Percentiles rank a stretch among this genome's conserved stretches.
Evolutionary conservation across 306 rosid genomes (phyloP).

Genomic region (Mimosa bimucronata): DNA sequence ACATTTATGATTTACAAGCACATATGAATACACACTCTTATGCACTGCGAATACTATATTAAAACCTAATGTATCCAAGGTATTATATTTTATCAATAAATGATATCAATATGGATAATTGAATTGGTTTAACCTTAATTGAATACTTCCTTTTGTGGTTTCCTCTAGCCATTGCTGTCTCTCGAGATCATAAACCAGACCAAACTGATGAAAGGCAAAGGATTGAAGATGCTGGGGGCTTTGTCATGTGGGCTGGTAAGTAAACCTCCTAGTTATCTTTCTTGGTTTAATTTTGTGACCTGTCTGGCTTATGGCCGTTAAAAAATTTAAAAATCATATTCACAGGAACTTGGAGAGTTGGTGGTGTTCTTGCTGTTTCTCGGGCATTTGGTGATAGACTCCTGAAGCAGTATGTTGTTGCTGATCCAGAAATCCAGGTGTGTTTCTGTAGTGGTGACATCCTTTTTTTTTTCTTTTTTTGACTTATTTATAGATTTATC

Average conservation of each 20-base stretch:
- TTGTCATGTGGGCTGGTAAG: constrained; percentile 99
- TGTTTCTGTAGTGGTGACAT: constrained; percentile 31
- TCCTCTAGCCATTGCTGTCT: constrained; percentile 87
- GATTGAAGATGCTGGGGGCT: constrained; percentile 95
- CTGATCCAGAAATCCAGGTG: constrained; percentile 99
- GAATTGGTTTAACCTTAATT: constrained; percentile 24
- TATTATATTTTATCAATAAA: no score
- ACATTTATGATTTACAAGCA: no score
- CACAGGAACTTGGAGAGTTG: constrained; percentile 99
- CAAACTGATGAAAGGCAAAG: constrained; percentile 96
- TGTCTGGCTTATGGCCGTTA: constrained; percentile 4
- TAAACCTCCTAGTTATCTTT: constrained; percentile 24
- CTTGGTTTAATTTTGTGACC: constrained; percentile 23
- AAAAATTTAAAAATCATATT: not conserved
- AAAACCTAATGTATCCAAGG: no score
- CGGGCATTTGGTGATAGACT: constrained; percentile 99
- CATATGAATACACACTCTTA: no score
- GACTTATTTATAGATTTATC: constrained; percentile 29
- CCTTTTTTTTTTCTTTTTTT: constrained; percentile 11
- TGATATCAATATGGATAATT: not conserved
- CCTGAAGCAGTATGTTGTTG: constrained; percentile 97
- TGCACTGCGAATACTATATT: no score
- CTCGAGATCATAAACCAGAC: constrained; percentile 99
- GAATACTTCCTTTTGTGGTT: constrained; percentile 23
- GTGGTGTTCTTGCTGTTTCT: constrained; percentile 99